phyloP scores from a whole-genome alignment of 1,284 basidiomycete species.

The Tilletia horrida region DNA sequence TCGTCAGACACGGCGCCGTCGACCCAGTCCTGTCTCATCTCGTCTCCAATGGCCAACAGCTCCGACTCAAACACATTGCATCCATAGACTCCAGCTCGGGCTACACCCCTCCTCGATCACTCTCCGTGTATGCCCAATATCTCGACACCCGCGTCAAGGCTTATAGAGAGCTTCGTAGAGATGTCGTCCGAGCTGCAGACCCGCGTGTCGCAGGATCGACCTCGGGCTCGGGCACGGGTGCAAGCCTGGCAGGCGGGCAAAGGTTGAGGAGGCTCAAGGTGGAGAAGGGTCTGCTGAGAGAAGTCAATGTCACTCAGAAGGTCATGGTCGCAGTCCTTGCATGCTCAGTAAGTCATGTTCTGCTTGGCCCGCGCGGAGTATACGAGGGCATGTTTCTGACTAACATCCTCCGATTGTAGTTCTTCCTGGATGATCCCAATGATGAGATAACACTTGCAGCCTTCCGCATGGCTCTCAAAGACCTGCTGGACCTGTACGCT shows the following conservation, averaged over 20 bases:
- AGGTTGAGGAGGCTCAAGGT: conserved; percentile 87
- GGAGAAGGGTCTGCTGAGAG: conserved; percentile 88
- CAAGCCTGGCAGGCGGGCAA: conserved; percentile 40
- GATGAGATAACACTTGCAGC: conserved; percentile 88
- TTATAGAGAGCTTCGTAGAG: conserved; percentile 86
- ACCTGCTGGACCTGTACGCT: conserved; percentile 90
- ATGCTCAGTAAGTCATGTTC: conserved; percentile 67
- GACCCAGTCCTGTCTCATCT: conserved; percentile 83
- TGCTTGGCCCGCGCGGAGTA: neutral
- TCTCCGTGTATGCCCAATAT: conserved; percentile 82
- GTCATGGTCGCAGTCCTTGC: conserved; percentile 82
- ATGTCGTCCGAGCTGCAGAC: conserved; percentile 84
- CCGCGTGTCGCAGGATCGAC: conserved; percentile 61
- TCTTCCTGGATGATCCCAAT: conserved; percentile 87
- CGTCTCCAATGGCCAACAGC: conserved; percentile 4
- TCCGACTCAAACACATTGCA: conserved; percentile 14
- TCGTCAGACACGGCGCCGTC: conserved; percentile 89
- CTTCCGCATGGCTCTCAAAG: conserved; percentile 92
- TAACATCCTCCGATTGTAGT: conserved; percentile 59
- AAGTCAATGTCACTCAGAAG: conserved; percentile 84
- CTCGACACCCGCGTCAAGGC: conserved; percentile 84
- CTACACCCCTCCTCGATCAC: conserved; percentile 67
- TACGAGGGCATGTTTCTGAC: neutral
- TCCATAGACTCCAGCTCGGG: neutral
- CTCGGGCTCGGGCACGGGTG: conserved; percentile 59